Base-by-base conservation (phyloP, 2,329 filamentous ascomycete species). In the Arthroderma sp. region DNA sequence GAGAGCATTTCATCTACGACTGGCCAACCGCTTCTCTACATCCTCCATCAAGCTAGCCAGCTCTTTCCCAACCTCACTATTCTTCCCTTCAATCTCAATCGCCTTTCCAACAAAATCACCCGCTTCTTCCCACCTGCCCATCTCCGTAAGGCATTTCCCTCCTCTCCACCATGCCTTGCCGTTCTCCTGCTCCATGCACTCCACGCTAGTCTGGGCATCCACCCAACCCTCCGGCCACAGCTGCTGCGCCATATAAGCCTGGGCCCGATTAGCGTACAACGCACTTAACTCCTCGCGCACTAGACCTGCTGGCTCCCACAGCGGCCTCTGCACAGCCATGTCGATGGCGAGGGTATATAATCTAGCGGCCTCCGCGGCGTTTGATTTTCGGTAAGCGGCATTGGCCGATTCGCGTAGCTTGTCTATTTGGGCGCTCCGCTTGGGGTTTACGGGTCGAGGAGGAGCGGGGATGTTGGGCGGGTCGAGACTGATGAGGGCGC, bases 131-230 rank as follows among this genome's bases (percentile, higher is more conserved):
- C 85, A 67, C 49, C 89, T 66, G 1, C 83, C 83, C 91, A 96
- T 96, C 77, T 98, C 91, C 52, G 82, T 66, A 59, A 96, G 65
- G 60, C 86, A 93, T 68, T 79, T 80, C 6, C 85, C 91, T 49
- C 85, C 73, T 49, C 91, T 73, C 81, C 86, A 95, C 86, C 89
- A 96, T 0, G 81, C 88, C 77, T 96, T 96, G 1, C 85, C 80
- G 63, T 98, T 96, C 34, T 83, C 87, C 36, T 81, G 75, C 52
- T 80, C 77, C 72, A 89, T 88, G 50, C 85, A 80, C 71, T 94
- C 88, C 37, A 94, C 82, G 61, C 85, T 91, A 29, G 80, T 77
- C 68, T 93, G 83, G 3, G 87, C 88, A 65, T 98, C 91, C 4
- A 86, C 73, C n/a, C 82, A 76, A 4, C 79, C 91, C 67, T 91